Conservation (phyloP, 257 asterid species). For the Jasminum sambac region DNA sequence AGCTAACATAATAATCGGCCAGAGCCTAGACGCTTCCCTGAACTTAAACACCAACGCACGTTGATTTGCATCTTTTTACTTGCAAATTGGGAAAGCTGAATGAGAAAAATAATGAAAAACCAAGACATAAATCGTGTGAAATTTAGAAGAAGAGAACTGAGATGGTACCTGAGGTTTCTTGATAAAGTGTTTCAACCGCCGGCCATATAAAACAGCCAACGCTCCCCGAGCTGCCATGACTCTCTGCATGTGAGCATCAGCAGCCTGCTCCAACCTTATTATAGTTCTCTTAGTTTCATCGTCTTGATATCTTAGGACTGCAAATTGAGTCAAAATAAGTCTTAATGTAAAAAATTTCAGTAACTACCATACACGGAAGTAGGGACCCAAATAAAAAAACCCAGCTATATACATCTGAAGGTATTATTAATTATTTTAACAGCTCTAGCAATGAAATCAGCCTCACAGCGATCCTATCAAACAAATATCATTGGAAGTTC, state of each 20-base stretch:
- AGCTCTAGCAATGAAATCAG: neutral
- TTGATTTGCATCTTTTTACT: neutral
- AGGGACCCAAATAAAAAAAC: too few relatives aligned
- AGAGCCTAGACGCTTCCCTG: neutral
- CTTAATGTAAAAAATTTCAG: slow-evolving; percentile 7
- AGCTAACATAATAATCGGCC: neutral
- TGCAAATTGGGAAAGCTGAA: neutral
- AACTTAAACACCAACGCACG: neutral
- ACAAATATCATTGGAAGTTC: neutral
- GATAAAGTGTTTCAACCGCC: slow-evolving; percentile 47
- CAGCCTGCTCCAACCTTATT: slow-evolving; percentile 83
- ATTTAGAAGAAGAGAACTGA: neutral
- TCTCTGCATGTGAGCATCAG: slow-evolving; percentile 56
- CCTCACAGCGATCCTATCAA: neutral
- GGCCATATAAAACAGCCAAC: slow-evolving; percentile 64
- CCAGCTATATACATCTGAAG: slow-evolving; percentile 11
- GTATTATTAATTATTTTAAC: neutral
- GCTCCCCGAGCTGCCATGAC: slow-evolving; percentile 56
- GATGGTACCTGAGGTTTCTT: slow-evolving; percentile 68
- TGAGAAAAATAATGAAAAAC: neutral
- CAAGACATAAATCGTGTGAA: neutral
- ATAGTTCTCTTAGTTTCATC: slow-evolving; percentile 54
- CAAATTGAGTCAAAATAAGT: slow-evolving; percentile 27
- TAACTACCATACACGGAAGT: neutral
- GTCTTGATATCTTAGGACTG: slow-evolving; percentile 54